Evolutionary conservation across 805 yeast genomes (phyloP), one percentile per base, ranked within the genome.

Genomic region (Scheffersomyces stipitis): DNA sequence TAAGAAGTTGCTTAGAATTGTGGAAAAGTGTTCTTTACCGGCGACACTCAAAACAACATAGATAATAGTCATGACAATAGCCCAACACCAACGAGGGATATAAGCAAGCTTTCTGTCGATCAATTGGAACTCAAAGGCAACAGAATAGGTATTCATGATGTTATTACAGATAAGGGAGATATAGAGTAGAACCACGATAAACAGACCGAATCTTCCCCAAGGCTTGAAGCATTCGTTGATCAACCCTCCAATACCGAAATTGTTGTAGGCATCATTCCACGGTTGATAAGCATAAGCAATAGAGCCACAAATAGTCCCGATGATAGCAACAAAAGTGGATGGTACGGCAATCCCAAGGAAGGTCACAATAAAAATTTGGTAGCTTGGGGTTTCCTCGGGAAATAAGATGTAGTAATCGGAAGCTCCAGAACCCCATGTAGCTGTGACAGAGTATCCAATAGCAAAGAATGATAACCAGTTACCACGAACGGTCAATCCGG

Each of bases 141-240:
- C 83, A 1, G 93, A 84, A 54, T 87, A 87, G 8, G 84, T 80
- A 59, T 86, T 87, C 52, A 86, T 69, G 48, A 84, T 82, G 59
- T 87, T 87, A 63, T 88, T 87, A 10, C 95, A 83, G 38, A 88
- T 76, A 44, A 87, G 69, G 12, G 95, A 84, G 16, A 88, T 63
- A 64, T 83, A 80, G 40, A 87, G 66, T 2, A 88, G 62, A 24
- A 83, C 77, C 13, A 84, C 71, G 46, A 86, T 68, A 54, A 88
- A 85, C 60, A 83, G 84, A 7, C 95, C 96, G 41, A 80, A 78
- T 10, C 81, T 84, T 2, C 81, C 83, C 95, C 95, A 87, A 18
- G 80, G 76, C 34, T 48, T 50, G 57, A 84, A 85, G 0, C 86
- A 83, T 18, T 75, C 69, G 44, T 73, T 72, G 29, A 87, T 58